Evolutionary conservation across 208 protist species (phyloP).

Genomic region (Jaenimonas drosophilae): DNA sequence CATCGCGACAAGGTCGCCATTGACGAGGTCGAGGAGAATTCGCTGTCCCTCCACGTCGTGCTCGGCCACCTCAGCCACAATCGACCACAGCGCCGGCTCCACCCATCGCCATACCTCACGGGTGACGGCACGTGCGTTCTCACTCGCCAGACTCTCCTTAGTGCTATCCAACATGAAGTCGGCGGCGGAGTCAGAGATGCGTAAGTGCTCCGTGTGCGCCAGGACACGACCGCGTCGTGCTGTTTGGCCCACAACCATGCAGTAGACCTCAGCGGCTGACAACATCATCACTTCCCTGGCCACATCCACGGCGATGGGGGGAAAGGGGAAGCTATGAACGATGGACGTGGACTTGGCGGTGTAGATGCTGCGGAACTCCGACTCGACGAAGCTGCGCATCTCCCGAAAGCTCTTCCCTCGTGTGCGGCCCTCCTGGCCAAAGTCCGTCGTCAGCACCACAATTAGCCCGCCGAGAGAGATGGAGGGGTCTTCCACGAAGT

Average conservation of each 20-base stretch:
- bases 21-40: too few relatives aligned
- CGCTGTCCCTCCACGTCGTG: too few relatives aligned
- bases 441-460: constrained; percentile 73
- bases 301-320: constrained; percentile 36
- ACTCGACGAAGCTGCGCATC: constrained; percentile 44
- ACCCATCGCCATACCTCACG: constrained; percentile 14
- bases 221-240: too few relatives aligned
- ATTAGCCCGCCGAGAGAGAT: constrained; percentile 19
- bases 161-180: constrained; percentile 20
- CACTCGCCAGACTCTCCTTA: constrained; percentile 10
- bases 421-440: constrained; percentile 54
- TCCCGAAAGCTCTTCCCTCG: constrained; percentile 47
- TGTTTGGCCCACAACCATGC: too few relatives aligned
- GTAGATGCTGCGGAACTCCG: constrained; percentile 50
- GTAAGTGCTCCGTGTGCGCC: too few relatives aligned
- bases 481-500: constrained; percentile 30
- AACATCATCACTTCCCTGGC: constrained; percentile 36
- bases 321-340: constrained; percentile 53
- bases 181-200: constrained; percentile 16
- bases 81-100: constrained; percentile 10
- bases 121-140: constrained; percentile 27
- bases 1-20: too few relatives aligned
- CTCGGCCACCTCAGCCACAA: background rate
- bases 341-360: constrained; percentile 25
- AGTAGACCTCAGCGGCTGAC: constrained; percentile 23